phyloP scores from a whole-genome alignment of 169 alveolate species.

The Plasmodium coatneyi region DNA sequence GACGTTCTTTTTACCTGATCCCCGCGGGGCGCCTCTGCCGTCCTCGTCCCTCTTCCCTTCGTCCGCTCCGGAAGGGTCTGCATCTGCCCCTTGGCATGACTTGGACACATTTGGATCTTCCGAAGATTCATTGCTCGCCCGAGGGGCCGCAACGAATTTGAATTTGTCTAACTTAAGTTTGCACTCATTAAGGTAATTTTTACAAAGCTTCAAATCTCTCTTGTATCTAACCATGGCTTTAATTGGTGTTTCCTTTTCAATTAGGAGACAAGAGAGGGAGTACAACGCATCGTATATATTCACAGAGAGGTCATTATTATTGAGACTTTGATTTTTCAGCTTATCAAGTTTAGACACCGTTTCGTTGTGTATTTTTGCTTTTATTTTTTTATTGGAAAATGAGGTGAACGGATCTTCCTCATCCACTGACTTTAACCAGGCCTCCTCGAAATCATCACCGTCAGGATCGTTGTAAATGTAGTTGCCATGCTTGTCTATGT shows the following conservation, averaged over 20 bases:
- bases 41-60: not conserved
- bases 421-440: constrained; percentile 71
- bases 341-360: constrained; percentile 7
- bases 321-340: not conserved
- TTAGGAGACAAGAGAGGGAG: constrained; percentile 44
- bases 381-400: constrained; percentile 32
- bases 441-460: constrained; percentile 60
- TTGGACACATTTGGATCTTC: not conserved
- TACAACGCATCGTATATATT: constrained; percentile 65
- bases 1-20: not conserved
- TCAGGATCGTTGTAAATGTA: constrained; percentile 59
- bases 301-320: constrained; percentile 2
- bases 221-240: constrained; percentile 72
- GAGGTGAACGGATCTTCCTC: constrained; percentile 63
- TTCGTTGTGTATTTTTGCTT: constrained; percentile 30
- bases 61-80: not conserved
- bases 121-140: not conserved
- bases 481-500: constrained; percentile 76
- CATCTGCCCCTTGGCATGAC: not conserved
- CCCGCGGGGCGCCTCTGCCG: not conserved
- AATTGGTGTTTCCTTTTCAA: constrained; percentile 68
- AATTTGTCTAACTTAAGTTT: constrained; percentile 28
- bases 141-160: not conserved
- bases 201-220: constrained; percentile 50
- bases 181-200: constrained; percentile 32